Base-by-base conservation (phyloP, 1,284 basidiomycete genomes). In the Singerocomus inundabilis region DNA sequence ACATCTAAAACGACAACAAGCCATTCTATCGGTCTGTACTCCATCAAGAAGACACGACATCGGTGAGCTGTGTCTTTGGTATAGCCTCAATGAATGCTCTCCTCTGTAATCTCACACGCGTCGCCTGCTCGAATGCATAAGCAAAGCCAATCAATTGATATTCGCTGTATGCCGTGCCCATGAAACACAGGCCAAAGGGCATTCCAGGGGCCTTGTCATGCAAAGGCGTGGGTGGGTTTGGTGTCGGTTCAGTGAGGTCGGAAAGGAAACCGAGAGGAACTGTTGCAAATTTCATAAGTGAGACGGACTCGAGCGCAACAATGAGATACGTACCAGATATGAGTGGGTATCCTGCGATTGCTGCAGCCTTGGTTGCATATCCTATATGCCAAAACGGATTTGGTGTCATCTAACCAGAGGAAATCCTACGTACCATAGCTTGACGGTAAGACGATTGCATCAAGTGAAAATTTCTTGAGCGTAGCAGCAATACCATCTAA, bases 121-220 rank as follows among this genome's bases (percentile, higher is more conserved):
- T 82, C 25, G 73, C 73, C 57, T 81, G 78, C 63, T 82, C 80
- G 51, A 75, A 81, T 13, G 78, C 77, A 58, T 77, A 80, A 21
- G 76, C 80, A 46, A 71, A 74, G 5, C 69, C 59, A 26, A 81
- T 69, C 45, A 81, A 63, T 32, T 73, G 58, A 46, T 73, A 73
- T 54, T 81, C 78, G 59, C 72, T 76, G 59, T 72, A 80, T 10
- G 78, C 78, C 5, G 72, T 74, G 30, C 78, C 76, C 38, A 77
- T 64, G 57, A 81, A 81, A 31, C 72, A 63, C 32, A 81, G 57
- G 1, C 79, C 79, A 36, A 79, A 77, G 0, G 79, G 79, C 47
- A 72, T 56, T 25, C 75, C 74, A 3, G 75, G 75, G 2, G 67
- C 70, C 30, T 40, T 40, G 13, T 57, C 59, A 38, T 60, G 51